Evolutionary conservation across 441 rosid species (phyloP).

Genomic region (Brassica hybrid): DNA sequence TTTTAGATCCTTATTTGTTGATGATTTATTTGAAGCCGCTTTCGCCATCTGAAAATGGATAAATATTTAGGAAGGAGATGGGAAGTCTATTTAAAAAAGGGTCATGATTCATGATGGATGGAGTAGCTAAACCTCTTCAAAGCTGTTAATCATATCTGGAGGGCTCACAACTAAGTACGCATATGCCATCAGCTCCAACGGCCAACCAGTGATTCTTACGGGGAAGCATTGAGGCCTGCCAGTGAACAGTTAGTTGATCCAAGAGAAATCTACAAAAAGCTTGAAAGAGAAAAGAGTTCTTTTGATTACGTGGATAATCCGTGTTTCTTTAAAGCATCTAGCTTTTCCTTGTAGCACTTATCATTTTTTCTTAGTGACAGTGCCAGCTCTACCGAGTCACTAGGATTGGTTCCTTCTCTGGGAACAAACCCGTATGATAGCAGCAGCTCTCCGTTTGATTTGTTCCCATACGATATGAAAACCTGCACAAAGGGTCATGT

Average conservation of each 20-base stretch:
- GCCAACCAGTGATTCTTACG: slow-evolving; percentile 90
- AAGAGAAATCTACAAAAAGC: neutral
- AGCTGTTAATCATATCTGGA: slow-evolving; percentile 71
- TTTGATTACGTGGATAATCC: slow-evolving; percentile 75
- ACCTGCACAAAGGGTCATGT: slow-evolving; percentile 62
- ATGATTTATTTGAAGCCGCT: slow-evolving; percentile 80
- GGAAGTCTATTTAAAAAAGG: neutral
- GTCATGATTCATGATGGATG: neutral
- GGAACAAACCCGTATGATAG: slow-evolving; percentile 97
- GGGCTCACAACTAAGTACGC: slow-evolving; percentile 91
- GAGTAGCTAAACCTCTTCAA: slow-evolving; percentile 73
- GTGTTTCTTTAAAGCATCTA: slow-evolving; percentile 75
- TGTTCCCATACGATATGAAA: slow-evolving; percentile 95
- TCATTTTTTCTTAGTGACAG: slow-evolving; percentile 78
- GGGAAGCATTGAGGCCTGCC: slow-evolving; percentile 88
- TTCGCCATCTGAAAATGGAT: slow-evolving; percentile 74
- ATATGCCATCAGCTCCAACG: slow-evolving; percentile 86
- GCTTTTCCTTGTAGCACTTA: slow-evolving; percentile 76
- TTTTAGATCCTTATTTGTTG: slow-evolving; percentile 56
- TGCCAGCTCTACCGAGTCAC: slow-evolving; percentile 87
- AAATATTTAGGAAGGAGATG: slow-evolving; percentile 8
- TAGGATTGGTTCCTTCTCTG: slow-evolving; percentile 85
- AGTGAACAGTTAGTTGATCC: slow-evolving; percentile 16
- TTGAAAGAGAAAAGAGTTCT: neutral
- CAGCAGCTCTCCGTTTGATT: slow-evolving; percentile 92